Evolutionary conservation across 768 basidiomycete genomes (phyloP).

Genomic region (Melanogaster broomeanus): DNA sequence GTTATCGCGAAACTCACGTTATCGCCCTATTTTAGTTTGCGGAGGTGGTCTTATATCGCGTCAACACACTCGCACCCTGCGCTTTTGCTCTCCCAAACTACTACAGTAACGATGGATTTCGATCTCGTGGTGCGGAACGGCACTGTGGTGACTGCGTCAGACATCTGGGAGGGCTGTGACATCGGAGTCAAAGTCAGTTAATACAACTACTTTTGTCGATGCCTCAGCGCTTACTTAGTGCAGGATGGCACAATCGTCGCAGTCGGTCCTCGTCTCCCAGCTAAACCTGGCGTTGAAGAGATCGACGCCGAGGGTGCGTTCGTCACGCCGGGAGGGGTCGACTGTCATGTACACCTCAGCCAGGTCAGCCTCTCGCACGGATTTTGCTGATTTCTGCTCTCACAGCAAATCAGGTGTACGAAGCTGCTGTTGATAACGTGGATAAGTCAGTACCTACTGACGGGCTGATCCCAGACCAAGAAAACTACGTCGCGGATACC

Average conservation of each 20-base stretch:
- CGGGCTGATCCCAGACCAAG: constrained; percentile 4
- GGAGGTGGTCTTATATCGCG: too few relatives aligned
- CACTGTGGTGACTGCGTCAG: constrained; percentile 15
- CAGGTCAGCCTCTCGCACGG: constrained; percentile 13
- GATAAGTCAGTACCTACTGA: constrained; percentile 3
- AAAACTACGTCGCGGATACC: constrained; percentile 26
- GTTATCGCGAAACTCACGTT: too few relatives aligned
- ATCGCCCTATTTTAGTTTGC: too few relatives aligned
- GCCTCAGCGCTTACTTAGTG: background rate
- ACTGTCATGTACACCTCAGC: constrained; percentile 38
- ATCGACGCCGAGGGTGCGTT: constrained; percentile 38
- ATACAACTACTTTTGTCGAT: too few relatives aligned
- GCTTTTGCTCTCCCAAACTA: background rate
- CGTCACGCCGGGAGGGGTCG: constrained; percentile 38
- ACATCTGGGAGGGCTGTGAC: constrained; percentile 20
- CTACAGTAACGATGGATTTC: constrained; percentile 10
- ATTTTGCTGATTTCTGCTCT: background rate
- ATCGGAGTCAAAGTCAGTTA: constrained; percentile 26
- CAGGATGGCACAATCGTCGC: constrained; percentile 31
- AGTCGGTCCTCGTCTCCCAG: constrained; percentile 16
- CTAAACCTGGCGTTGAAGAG: constrained; percentile 20
- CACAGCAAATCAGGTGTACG: background rate
- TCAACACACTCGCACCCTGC: too few relatives aligned
- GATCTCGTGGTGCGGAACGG: constrained; percentile 13
- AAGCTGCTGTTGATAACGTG: constrained; percentile 1